Evolutionary conservation across 2,329 filamentous ascomycete species (phyloP), one percentile per base, ranked within the genome.

Genomic region (Chaetomium olivaceum): DNA sequence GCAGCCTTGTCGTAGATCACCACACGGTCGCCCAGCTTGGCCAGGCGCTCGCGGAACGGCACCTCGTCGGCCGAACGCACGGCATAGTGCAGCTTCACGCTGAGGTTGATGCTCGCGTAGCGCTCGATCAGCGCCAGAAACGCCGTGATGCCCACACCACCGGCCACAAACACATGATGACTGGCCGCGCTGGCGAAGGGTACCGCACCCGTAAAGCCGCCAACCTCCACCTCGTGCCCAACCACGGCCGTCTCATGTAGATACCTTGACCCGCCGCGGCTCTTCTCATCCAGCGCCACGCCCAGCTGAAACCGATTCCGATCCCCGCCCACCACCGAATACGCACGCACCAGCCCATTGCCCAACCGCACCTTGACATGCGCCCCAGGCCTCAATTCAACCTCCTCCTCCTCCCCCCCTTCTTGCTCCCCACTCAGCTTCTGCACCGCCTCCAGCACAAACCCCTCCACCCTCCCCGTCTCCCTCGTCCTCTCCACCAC

Each of bases 91-190:
- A 90, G 74, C 25, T 79, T 77, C 46, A 80, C 82, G 63, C 81
- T 80, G 73, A 76, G 83, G 71, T 86, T 79, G 65, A 83, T 82
- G 4, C 70, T 36, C 19, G 76, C 72, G 66, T 80, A 80, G 1
- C 33, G 61, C 58, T 82, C 75, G 3, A 85, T 72, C 27, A 86
- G 76, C 0, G 78, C 71, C 9, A 90, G 71, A 68, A 90, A 90
- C 0, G 88, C 88, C 1, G 88, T 90, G 67, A 90, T 83, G 0
- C 88, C 88, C 33, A 90, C 86, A 0, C 88, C 88, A 11, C 85
- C 88, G 0, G 82, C 86, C 33, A 91, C 83, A 70, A 89, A 85
- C 48, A 90, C 78, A 68, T 89, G 87, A 58, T 84, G 80, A 68
- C 84, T 85, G 8, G 84, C 84, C 0, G 80, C 76, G 2, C 65